phyloP scores from a whole-genome alignment of 192 early-diverging fungal genomes.

The Coemansia javaensis region DNA sequence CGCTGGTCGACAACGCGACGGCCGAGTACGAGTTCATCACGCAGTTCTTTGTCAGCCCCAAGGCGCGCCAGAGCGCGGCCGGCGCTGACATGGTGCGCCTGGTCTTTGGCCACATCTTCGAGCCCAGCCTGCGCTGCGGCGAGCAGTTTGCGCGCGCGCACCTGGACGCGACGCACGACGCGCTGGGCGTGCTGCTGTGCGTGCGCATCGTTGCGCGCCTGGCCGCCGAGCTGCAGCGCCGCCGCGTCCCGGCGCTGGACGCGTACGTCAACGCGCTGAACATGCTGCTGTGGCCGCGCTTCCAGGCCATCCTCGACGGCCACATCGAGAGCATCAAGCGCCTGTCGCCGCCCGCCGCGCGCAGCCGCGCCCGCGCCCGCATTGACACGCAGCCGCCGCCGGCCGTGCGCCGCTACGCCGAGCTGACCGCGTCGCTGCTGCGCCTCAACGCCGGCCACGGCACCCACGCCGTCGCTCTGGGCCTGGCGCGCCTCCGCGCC shows the following conservation, averaged over 20 bases:
- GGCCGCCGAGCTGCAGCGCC: slow-evolving; percentile 76
- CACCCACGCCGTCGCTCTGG: slow-evolving; percentile 74
- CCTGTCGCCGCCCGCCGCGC: slow-evolving; percentile 51
- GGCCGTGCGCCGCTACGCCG: slow-evolving; percentile 75
- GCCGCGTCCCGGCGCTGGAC: slow-evolving; percentile 71
- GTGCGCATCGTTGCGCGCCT: slow-evolving; percentile 83
- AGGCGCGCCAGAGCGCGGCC: slow-evolving; percentile 55
- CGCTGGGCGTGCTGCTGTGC: slow-evolving; percentile 84
- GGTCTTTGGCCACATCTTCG: slow-evolving; percentile 86
- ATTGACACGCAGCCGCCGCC: slow-evolving; percentile 46
- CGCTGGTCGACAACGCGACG: slow-evolving; percentile 90
- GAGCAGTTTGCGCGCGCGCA: slow-evolving; percentile 63
- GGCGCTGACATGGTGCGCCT: slow-evolving; percentile 58
- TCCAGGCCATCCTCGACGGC: slow-evolving; percentile 75
- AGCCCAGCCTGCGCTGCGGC: slow-evolving; percentile 49
- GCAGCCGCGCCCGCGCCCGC: slow-evolving; percentile 55
- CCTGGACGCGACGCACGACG: slow-evolving; percentile 77
- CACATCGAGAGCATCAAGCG: slow-evolving; percentile 91
- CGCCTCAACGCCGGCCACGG: slow-evolving; percentile 83
- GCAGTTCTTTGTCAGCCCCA: slow-evolving; percentile 82
- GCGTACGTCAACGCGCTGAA: slow-evolving; percentile 84
- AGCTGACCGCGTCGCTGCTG: slow-evolving; percentile 87
- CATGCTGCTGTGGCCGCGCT: slow-evolving; percentile 92
- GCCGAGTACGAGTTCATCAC: slow-evolving; percentile 90
- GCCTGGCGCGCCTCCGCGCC: slow-evolving; percentile 64